Base-by-base conservation (phyloP, 176 grass and related monocot species). In the Avena sativa region DNA sequence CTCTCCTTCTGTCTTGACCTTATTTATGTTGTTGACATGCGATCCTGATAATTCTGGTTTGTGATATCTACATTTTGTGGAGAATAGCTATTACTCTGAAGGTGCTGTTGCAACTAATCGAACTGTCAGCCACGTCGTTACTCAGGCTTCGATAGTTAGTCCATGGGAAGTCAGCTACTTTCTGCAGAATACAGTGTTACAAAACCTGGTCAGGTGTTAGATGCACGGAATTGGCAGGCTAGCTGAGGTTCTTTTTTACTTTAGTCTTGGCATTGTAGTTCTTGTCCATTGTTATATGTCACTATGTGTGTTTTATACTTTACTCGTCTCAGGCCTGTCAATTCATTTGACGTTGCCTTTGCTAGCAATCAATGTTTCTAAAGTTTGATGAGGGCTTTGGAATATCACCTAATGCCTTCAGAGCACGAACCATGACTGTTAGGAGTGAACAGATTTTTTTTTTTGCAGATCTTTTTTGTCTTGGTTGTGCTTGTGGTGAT, bases 21-120 rank as follows among this genome's bases (percentile, higher is more conserved):
- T 26, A 64, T 49, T 78, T 76, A 0, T 87, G 46, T 74, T 58
- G 67, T 76, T 81, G 65, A 14, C 26, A 25, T 53, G 56, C 47
- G 49, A 70, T 77, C 20, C 48, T 79, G 34, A 9, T 12, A 15
- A 9, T 4, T 69, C 83, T 8, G 19, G 23, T 34, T 49, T 55
- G 15, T 17, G 52, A 15, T 6, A 17, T 25, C 32, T 68, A 3
- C 21, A 50, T 88, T 61, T 28, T 26, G 6, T 15, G 8, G 14
- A 49, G 12, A 6, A 67, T 44, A 46, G 4, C 69, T 89, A 62
- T 67, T 7, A 11, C 77, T 74, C 34, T 21, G 52, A 62, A 52
- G 9, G 16, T 74, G n/a, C 44, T 60, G 76, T 85, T 53, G 57
- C 47, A 81, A 21, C 58, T 26, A 72, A 60, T 36, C 4, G 40